These are phyloP conservation scores for Pseudogymnoascus sp. DNA, from an alignment of 2,329 filamentous ascomycete genomes.

Conservation along the genomic window DNA sequence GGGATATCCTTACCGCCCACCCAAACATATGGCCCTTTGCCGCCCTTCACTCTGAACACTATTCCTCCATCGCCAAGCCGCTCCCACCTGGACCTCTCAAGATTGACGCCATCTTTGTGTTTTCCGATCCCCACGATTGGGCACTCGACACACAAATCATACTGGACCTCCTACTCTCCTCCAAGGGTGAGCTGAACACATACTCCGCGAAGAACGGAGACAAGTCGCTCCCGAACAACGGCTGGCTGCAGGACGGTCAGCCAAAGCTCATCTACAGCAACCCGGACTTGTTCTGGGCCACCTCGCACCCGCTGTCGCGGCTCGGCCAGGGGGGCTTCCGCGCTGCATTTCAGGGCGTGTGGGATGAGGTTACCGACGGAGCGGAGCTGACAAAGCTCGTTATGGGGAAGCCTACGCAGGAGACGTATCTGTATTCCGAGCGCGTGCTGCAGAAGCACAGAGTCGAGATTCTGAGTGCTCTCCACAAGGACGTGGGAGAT, in stretches of 20 bases:
- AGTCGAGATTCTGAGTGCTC: constrained; percentile 14
- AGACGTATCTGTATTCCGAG: constrained; percentile 82
- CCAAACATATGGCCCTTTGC: constrained; percentile 80
- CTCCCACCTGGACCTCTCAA: constrained; percentile 56
- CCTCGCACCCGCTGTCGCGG: constrained; percentile 74
- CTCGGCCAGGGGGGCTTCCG: constrained; percentile 90
- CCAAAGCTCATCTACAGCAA: constrained; percentile 83
- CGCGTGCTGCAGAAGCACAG: constrained; percentile 59
- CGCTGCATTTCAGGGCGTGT: constrained; percentile 72
- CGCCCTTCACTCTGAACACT: constrained; percentile 54
- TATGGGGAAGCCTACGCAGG: constrained; percentile 74
- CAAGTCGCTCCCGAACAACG: constrained; percentile 55
- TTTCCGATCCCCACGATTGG: constrained; percentile 96
- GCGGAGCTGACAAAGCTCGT: constrained; percentile 52
- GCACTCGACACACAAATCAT: constrained; percentile 82
- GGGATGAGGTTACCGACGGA: constrained; percentile 63
- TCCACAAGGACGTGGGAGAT: constrained; percentile 31
- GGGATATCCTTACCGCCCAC: constrained; percentile 69
- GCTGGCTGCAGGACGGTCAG: constrained; percentile 78
- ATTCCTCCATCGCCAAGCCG: constrained; percentile 49
- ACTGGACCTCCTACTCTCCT: constrained; percentile 72
- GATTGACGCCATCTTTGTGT: constrained; percentile 86
- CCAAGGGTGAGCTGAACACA: constrained; percentile 73
- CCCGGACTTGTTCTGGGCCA: constrained; percentile 83
- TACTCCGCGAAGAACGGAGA: constrained; percentile 66